These are phyloP conservation scores for Maudiozyma humilis DNA, from an alignment of 1,139 yeast genomes.

Conservation along the genomic window DNA sequence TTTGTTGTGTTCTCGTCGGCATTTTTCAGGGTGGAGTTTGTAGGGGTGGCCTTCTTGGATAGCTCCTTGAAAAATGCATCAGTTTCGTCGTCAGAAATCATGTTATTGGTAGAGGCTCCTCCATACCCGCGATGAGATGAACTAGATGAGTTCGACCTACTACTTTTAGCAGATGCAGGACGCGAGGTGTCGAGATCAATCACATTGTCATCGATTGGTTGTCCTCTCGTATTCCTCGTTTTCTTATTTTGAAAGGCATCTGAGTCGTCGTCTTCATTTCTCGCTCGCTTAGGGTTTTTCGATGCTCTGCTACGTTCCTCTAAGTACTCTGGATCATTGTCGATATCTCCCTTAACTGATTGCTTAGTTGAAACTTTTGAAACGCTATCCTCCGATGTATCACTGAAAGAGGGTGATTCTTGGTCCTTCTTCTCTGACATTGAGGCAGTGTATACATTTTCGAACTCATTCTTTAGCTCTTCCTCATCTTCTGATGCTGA, in stretches of 20 bases:
- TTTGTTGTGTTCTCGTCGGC: slow-evolving; percentile 1
- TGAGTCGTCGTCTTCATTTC: not conserved
- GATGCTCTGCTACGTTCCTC: not conserved
- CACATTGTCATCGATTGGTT: not conserved
- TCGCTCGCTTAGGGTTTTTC: not conserved
- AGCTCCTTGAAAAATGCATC: slow-evolving; percentile 29
- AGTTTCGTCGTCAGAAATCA: slow-evolving; percentile 18
- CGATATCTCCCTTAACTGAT: not conserved
- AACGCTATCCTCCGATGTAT: not conserved
- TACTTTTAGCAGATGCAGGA: not conserved
- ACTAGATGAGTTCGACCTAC: not conserved
- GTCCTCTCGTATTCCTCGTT: no score
- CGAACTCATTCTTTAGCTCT: not conserved
- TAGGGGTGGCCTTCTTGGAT: slow-evolving; percentile 13
- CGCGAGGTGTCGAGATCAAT: not conserved
- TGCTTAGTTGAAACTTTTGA: not conserved
- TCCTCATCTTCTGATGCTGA: slow-evolving; percentile 7
- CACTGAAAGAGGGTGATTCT: not conserved
- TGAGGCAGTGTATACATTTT: not conserved
- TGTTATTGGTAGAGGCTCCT: not conserved
- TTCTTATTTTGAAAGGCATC: no score
- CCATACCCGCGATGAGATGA: no score
- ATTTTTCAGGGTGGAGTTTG: not conserved
- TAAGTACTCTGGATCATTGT: not conserved
- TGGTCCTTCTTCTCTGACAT: not conserved